Evolutionary conservation across 176 grass and related monocot genomes (phyloP), one percentile per base, ranked within the genome.

Genomic region (Aegilops longissima): DNA sequence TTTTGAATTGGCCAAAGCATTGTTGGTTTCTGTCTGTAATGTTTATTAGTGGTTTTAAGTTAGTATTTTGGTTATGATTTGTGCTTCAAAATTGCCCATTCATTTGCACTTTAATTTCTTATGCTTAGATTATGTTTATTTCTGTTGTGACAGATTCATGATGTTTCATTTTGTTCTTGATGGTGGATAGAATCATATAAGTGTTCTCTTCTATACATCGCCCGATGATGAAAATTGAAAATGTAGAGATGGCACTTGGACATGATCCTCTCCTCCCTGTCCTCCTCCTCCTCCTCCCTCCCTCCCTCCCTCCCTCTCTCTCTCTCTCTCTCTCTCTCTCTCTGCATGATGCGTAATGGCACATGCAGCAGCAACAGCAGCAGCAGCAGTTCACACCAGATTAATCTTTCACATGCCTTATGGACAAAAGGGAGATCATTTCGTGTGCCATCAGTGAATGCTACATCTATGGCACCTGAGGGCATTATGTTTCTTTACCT

Each of bases 181-280:
- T 33, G 6, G 74, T 69, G 45, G 75, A 61, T 33, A 35, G 8
- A 5, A 51, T 40, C 54, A 59, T 61, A 13, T 2, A 27, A 27
- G 27, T 27, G 27, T 27, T 27, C 27, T 27, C 27, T 27, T 27
- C 27, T 1, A 27, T 80, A 42, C 52, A 54, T 74, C 35, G 33
- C 76, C 82, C 87, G 30, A 24, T 89, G 66, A 89, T 84, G 67
- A 89, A 84, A 74, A 73, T 12, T 67, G 20, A 16, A 74, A 67
- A 75, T 76, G 24, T 27, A 70, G 47, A 84, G 40, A 80, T 84
- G 75, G 56, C 87, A 52, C 6, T 40, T 54, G 85, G 44, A 56
- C 12, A 66, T 66, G 85, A 12, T 75, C 44, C 12, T 8, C 6
- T 64, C 56, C n/a, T 23, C 76, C n/a, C 12, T 8, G 11, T 64